Percentiles rank a stretch among this genome's conserved stretches.
phyloP scores from a whole-genome alignment of 2,329 filamentous ascomycete genomes.

The Xylariomycetidae sp. region DNA sequence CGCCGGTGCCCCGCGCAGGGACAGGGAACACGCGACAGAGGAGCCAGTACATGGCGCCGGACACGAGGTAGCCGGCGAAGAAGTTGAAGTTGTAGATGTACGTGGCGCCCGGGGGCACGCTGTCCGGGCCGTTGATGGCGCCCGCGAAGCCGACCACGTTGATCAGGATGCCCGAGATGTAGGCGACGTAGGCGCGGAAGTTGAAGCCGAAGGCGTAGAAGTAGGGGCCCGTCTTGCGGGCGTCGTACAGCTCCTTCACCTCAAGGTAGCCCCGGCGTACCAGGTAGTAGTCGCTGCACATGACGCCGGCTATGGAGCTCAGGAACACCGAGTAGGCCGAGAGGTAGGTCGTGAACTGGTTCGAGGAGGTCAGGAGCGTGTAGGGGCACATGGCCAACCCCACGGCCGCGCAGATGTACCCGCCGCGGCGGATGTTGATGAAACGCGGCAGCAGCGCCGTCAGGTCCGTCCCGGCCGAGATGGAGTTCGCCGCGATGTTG shows the following conservation, averaged over 20 bases:
- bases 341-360: constrained; percentile 87
- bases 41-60: constrained; percentile 60
- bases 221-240: constrained; percentile 62
- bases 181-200: constrained; percentile 80
- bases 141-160: constrained; percentile 91
- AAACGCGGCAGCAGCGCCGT: constrained; percentile 75
- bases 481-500: constrained; percentile 82
- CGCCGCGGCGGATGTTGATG: constrained; percentile 80
- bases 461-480: constrained; percentile 79
- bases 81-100: constrained; percentile 93
- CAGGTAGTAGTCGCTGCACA: constrained; percentile 81
- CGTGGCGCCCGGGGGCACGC: constrained; percentile 70
- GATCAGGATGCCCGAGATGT: constrained; percentile 77
- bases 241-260: constrained; percentile 74
- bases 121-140: constrained; percentile 56
- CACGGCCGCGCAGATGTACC: constrained; percentile 76
- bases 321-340: constrained; percentile 91
- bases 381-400: constrained; percentile 85
- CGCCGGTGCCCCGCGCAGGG: constrained; percentile 66
- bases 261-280: constrained; percentile 80
- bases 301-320: constrained; percentile 90
- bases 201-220: constrained; percentile 70
- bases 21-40: constrained; percentile 68
- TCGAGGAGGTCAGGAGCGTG: constrained; percentile 68
- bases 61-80: constrained; percentile 76